A percentile compares a stretch with the other conserved stretches of the same genome.
Conservation (phyloP, 2,329 filamentous ascomycete species). For the Colletotrichum sp. region DNA sequence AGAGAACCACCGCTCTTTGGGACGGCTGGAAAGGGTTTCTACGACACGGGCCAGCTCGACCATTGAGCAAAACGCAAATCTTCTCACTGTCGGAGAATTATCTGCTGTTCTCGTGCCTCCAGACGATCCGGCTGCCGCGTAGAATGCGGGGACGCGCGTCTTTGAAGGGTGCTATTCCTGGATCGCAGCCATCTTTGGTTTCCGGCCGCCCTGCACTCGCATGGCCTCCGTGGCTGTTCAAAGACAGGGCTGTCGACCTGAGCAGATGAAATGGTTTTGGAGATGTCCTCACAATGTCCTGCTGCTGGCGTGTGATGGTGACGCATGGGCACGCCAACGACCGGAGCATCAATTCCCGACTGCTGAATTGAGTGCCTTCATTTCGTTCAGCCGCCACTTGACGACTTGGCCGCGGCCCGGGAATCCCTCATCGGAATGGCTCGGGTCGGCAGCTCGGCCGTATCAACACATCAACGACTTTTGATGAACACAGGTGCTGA, state of each 20-base stretch:
- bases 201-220: not conserved
- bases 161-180: not conserved
- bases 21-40: not conserved
- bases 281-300: not conserved
- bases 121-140: not conserved
- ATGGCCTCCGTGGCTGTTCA: not conserved
- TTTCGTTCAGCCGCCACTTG: not conserved
- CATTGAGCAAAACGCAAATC: not conserved
- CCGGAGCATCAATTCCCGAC: not conserved
- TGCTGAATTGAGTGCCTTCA: not conserved
- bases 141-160: not conserved
- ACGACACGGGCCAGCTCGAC: not conserved
- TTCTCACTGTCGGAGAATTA: not conserved
- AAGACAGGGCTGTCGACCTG: not conserved
- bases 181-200: not conserved
- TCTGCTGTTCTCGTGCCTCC: not conserved
- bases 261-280: not conserved
- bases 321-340: not conserved
- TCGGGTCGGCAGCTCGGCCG: not conserved
- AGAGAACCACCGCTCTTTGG: not conserved
- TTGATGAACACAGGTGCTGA: not conserved
- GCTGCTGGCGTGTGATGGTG: not conserved
- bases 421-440: not conserved
- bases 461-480: not conserved
- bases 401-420: not conserved